Evolutionary conservation across 164 flowering plant genomes (phyloP), one percentile per base, ranked within the genome.

Genomic region (Malania oleifera): DNA sequence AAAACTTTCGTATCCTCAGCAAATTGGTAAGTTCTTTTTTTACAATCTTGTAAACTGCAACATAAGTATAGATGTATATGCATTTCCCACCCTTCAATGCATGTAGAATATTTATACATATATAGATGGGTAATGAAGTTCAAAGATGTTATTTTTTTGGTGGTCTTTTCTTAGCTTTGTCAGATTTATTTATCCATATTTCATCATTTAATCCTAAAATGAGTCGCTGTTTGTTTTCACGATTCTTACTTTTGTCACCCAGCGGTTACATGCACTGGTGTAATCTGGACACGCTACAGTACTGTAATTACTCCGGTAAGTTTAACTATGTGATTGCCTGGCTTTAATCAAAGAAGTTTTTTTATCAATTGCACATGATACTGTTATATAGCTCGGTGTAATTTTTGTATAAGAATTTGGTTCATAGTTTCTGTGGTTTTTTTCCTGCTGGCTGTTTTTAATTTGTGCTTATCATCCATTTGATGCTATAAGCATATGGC

Each of bases 211-310:
- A 3, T 40, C 13, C 8, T 4, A 14, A 40, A 11, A 3, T 40
- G 8, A 44, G n/a, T n/a, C n/a, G n/a, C 26, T 1, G 26, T 46
- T 26, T 46, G 10, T 11, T 46, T 46, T 22, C 10, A 20, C 13
- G n/a, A 17, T 26, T 63, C 63, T 64, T 14, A 44, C 60, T 29
- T 5, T 44, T 67, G 23, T 53, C 55, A 18, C 31, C 45, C 81
- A 85, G 88, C 82, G 53, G 82, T 82, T 61, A 52, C 84, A 25
- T 68, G 71, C 66, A 75, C 93, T 65, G 92, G 93, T 57, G 20
- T 89, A 23, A 67, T 89, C 67, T 86, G 96, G 96, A 70, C 93
- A 26, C 87, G 92, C 35, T 84, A 86, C 77, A 82, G 93, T 73
- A 74, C 79, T 29, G 84, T 89, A 9, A 82, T 89, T 67, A 84